Conservation (phyloP, 768 basidiomycete species). For the Mycena filopes region DNA sequence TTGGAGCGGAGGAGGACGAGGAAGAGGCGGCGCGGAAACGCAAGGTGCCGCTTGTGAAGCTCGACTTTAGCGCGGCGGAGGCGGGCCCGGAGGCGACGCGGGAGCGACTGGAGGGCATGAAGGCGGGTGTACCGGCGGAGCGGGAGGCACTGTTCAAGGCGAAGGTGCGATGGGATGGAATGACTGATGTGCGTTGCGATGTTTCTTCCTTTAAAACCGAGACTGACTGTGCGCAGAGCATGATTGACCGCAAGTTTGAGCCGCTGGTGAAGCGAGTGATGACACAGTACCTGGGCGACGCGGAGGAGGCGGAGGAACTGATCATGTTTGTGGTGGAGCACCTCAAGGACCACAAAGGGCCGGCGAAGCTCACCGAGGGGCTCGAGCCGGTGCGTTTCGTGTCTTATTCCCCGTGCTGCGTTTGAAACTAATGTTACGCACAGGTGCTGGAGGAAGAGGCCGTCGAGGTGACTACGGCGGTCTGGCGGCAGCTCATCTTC, state of each 20-base stretch:
- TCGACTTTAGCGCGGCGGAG: constrained; percentile 88
- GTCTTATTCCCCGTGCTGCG: neutral
- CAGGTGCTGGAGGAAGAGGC: constrained; percentile 97
- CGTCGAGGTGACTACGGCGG: constrained; percentile 72
- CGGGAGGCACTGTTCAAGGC: constrained; percentile 83
- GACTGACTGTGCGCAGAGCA: constrained; percentile 56
- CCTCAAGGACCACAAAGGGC: constrained; percentile 88
- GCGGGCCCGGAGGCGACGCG: constrained; percentile 82
- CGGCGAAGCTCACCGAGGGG: constrained; percentile 88
- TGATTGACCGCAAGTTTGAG: constrained; percentile 89
- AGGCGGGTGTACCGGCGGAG: constrained; percentile 77
- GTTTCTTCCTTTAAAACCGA: constrained; percentile 15
- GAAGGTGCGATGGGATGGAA: constrained; percentile 92
- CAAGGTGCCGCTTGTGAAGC: constrained; percentile 87
- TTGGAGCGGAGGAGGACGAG: constrained; percentile 87
- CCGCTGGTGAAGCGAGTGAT: constrained; percentile 86
- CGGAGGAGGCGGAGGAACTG: constrained; percentile 89
- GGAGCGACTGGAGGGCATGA: constrained; percentile 38
- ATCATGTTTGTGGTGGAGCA: constrained; percentile 95
- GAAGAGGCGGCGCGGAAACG: constrained; percentile 87
- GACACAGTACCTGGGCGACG: constrained; percentile 88
- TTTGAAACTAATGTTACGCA: neutral
- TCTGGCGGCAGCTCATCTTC: constrained; percentile 95
- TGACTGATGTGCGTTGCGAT: constrained; percentile 75
- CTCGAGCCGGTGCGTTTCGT: constrained; percentile 82